Evolutionary conservation across 2,329 filamentous ascomycete genomes (phyloP).

Genomic region (Falciphora oryzae): DNA sequence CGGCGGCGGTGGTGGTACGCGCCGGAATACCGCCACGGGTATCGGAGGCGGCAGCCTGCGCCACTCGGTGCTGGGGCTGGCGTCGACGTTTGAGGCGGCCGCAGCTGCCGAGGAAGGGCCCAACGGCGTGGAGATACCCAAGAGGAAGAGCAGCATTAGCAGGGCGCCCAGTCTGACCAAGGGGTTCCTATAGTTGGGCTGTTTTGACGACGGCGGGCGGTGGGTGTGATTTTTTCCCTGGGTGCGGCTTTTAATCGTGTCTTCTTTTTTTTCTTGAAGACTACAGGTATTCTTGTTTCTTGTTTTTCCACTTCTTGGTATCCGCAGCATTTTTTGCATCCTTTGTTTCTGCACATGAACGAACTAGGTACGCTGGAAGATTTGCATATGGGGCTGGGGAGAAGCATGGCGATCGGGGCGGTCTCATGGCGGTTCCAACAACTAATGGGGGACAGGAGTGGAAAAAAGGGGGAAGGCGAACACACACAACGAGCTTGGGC

Average conservation of each 20-base stretch:
- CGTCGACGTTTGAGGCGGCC: conserved; percentile 10
- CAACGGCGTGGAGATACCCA: conserved; percentile 50
- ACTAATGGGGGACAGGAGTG: neutral
- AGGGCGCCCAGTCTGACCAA: conserved; percentile 66
- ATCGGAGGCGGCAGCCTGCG: conserved; percentile 20
- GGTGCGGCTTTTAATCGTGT: too few species aligned
- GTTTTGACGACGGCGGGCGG: neutral
- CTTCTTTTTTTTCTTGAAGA: neutral
- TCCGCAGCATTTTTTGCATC: neutral
- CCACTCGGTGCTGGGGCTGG: conserved; percentile 19
- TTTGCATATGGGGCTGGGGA: neutral
- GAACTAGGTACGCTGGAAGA: neutral
- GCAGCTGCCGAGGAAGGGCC: conserved; percentile 41
- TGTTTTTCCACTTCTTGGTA: neutral
- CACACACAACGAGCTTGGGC: too few species aligned
- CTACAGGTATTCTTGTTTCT: neutral
- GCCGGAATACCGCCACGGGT: neutral
- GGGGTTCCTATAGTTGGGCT: conserved; percentile 57
- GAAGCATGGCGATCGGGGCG: neutral
- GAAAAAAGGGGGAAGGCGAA: neutral
- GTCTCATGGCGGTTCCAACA: neutral
- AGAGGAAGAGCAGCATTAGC: conserved; percentile 60
- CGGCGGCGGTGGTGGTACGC: conserved; percentile 17
- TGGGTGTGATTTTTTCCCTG: neutral
- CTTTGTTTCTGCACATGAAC: neutral